Evolutionary conservation across 768 basidiomycete species (phyloP).

Genomic region (Lentinula edodes): DNA sequence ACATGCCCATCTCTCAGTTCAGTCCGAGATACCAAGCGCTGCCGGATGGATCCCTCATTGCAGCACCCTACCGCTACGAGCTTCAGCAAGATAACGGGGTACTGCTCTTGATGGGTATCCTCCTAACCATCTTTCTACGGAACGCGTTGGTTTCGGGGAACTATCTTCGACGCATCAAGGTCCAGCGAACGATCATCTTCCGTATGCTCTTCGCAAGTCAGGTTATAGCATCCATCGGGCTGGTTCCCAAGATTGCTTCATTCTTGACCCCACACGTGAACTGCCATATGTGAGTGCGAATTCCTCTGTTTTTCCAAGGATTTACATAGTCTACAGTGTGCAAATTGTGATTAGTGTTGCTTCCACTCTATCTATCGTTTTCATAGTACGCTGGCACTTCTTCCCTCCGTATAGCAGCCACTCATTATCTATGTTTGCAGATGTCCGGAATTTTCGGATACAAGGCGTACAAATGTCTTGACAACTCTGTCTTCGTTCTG

Average conservation of each 20-base stretch:
- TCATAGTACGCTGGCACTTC: background rate
- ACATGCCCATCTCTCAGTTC: conserved; percentile 36
- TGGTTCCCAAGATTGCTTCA: conserved; percentile 39
- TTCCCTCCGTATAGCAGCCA: background rate
- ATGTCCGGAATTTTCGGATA: conserved; percentile 58
- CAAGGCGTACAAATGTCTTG: conserved; percentile 63
- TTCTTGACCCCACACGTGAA: conserved; percentile 34
- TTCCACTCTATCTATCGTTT: background rate
- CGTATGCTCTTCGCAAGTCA: conserved; percentile 53
- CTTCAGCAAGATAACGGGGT: conserved; percentile 32
- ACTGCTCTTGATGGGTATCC: conserved; percentile 42
- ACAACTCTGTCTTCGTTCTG: conserved; percentile 52
- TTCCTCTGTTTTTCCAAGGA: background rate
- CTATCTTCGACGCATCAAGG: conserved; percentile 48
- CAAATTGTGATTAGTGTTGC: background rate
- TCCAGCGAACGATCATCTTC: conserved; percentile 56
- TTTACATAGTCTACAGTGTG: background rate
- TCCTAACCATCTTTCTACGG: conserved; percentile 45
- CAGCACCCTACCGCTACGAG: conserved; percentile 41
- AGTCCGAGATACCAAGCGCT: conserved; percentile 40
- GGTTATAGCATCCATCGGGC: conserved; percentile 39
- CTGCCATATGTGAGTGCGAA: conserved; percentile 42
- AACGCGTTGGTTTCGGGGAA: conserved; percentile 45
- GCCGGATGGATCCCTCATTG: conserved; percentile 54
- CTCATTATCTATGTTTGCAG: conserved; percentile 15